Evolutionary conservation across 352 stramenopile species (phyloP).

Genomic region (Globisporangium ultimum): DNA sequence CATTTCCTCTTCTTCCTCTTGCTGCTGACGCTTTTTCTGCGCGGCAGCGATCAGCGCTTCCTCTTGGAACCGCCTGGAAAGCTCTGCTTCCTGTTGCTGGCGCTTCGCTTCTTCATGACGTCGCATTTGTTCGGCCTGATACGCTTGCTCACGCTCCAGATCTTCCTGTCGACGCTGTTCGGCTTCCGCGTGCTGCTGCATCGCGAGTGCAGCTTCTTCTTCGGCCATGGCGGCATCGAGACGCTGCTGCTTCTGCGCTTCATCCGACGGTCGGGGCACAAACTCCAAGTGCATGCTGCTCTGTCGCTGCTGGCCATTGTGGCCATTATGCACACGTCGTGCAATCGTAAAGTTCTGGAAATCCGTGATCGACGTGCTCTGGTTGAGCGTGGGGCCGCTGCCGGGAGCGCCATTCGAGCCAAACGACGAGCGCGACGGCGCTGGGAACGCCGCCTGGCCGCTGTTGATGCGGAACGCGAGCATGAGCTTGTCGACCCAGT

Average conservation of each 20-base stretch:
- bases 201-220: not conserved
- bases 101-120: constrained; percentile 20
- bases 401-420: not conserved
- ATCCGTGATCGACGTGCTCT: constrained; percentile 46
- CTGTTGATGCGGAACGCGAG: constrained; percentile 58
- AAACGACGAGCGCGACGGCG: constrained; percentile 17
- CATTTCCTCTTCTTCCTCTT: constrained; percentile 8
- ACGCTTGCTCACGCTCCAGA: constrained; percentile 12
- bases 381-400: not conserved
- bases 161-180: constrained; percentile 9
- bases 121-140: constrained; percentile 13
- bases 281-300: constrained; percentile 30
- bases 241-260: constrained; percentile 7
- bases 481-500: constrained; percentile 77
- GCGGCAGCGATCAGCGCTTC: not conserved
- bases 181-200: not conserved
- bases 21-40: constrained; percentile 7
- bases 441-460: constrained; percentile 23
- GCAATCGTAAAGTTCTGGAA: constrained; percentile 81
- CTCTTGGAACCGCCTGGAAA: not conserved
- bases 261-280: constrained; percentile 21
- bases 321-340: constrained; percentile 26
- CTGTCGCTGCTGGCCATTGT: constrained; percentile 35
- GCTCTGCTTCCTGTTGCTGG: constrained; percentile 9
- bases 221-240: not conserved